Evolutionary conservation across 805 yeast species (phyloP).

Genomic region (Kluyveromyces lactis): DNA sequence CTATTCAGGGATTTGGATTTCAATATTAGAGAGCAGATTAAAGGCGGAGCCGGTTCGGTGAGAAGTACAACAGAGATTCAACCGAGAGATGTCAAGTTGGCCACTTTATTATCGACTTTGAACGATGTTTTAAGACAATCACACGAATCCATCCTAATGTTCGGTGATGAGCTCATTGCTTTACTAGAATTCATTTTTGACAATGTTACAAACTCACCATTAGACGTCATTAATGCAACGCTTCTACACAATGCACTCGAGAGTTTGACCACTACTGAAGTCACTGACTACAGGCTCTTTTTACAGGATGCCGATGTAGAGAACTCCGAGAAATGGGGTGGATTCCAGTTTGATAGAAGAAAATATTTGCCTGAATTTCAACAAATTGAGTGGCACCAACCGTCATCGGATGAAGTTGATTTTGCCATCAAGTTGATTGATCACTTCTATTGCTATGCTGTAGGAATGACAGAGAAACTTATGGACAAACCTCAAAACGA

Average conservation of each 20-base stretch:
- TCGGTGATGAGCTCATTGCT: constrained; percentile 38
- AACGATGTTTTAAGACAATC: constrained; percentile 67
- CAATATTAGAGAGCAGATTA: constrained; percentile 56
- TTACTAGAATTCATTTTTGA: constrained; percentile 24
- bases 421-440: constrained; percentile 56
- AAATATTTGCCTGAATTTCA: constrained; percentile 44
- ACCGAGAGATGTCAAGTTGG: constrained; percentile 71
- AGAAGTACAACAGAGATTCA: constrained; percentile 58
- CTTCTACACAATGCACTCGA: constrained; percentile 60
- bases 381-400: constrained; percentile 68
- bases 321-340: constrained; percentile 58
- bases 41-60: constrained; percentile 71
- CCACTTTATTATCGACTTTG: constrained; percentile 61
- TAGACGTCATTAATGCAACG: constrained; percentile 51
- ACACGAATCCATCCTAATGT: constrained; percentile 38
- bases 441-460: constrained; percentile 36
- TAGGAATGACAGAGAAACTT: constrained; percentile 34
- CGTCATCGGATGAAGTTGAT: constrained; percentile 44
- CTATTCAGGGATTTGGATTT: constrained; percentile 25
- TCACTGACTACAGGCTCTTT: constrained; percentile 47
- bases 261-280: constrained; percentile 52
- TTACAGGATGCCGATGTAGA: constrained; percentile 35
- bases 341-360: constrained; percentile 46
- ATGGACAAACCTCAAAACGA: constrained; percentile 15
- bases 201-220: constrained; percentile 40